Evolutionary conservation across 495 filamentous ascomycete genomes (phyloP), one percentile per base, ranked within the genome.

Genomic region (Haplographium delicatum): DNA sequence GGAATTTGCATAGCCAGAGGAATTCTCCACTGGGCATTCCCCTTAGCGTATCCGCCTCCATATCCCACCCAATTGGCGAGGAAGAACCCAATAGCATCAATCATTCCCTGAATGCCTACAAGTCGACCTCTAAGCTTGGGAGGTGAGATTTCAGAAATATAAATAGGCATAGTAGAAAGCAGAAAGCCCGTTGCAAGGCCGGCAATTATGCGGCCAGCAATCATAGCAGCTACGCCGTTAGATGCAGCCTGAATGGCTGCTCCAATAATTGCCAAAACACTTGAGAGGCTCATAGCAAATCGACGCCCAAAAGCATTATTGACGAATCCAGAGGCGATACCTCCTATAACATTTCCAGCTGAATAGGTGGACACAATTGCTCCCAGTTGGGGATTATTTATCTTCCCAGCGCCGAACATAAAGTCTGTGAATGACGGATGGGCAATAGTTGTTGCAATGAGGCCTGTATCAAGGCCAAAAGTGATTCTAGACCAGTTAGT

Each of bases 11-110:
- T 51, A 19, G 44, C 59, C n/a, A 62, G 56, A 10, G 55, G 46
- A 40, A 62, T 46, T 20, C 59, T 31, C 59, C 59, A 62, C 34
- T 52, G 50, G 19, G 47, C 34, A 38, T 56, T 42, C 18, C 59
- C 55, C 10, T 39, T 40, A 18, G 54, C 58, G 44, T 45, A 58
- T 5, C 39, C 30, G n/a, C 58, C 44, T 19, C 41, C 58, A 35
- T 53, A 61, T 23, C 58, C 58, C 28, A 61, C 53, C 51, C 54
- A 57, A 28, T 52, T 57, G 2, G 75, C 70, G 22, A 79, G 64
- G 19, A 78, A 72, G 45, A 78, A 78, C 4, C 78, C 78, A n/a
- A 76, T 64, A 9, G 77, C 72, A 41, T 78, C 77, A 44, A 50
- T 34, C 30, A 53, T 37, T n/a, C 51, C 59, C 13, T 42, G 44